Conservation (phyloP, 129 eudicot species). For the Helianthus tuberosus region DNA sequence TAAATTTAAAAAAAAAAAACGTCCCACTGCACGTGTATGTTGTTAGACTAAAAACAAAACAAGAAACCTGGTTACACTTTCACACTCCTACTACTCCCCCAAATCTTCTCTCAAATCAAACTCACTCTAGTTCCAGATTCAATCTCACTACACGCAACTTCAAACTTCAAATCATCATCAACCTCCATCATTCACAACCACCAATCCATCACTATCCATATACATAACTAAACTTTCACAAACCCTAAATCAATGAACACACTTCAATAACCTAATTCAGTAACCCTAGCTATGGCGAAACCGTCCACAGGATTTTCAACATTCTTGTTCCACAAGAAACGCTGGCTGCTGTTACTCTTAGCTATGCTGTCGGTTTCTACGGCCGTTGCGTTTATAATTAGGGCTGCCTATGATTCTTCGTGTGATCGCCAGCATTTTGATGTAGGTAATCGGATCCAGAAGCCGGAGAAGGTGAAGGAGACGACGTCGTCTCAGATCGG, state of each 20-base stretch:
- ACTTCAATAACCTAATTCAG: not conserved
- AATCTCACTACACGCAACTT: too few relatives aligned
- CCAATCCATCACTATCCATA: constrained; percentile 13
- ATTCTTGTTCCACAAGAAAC: constrained; percentile 47
- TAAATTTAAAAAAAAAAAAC: too few relatives aligned
- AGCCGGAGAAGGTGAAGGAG: constrained; percentile 21
- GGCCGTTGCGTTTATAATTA: constrained; percentile 63
- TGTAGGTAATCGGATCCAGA: constrained; percentile 15
- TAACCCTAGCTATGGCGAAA: constrained; percentile 54
- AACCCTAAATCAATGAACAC: constrained; percentile 37
- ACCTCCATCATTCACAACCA: constrained; percentile 1
- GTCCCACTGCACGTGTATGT: too few relatives aligned
- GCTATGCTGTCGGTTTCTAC: constrained; percentile 58
- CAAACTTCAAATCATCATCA: too few relatives aligned
- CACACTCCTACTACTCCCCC: too few relatives aligned
- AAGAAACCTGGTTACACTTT: too few relatives aligned
- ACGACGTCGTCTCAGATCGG: constrained; percentile 25
- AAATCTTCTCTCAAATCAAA: too few relatives aligned
- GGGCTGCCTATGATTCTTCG: constrained; percentile 64
- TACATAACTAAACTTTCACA: not conserved
- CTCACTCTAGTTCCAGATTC: too few relatives aligned
- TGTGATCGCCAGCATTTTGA: constrained; percentile 41
- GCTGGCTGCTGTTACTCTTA: constrained; percentile 58
- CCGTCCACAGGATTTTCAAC: constrained; percentile 30
- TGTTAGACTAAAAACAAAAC: too few relatives aligned